These are phyloP conservation scores for Hypoxylon lenormandii DNA, from an alignment of 495 filamentous ascomycete species.

Conservation along the genomic window DNA sequence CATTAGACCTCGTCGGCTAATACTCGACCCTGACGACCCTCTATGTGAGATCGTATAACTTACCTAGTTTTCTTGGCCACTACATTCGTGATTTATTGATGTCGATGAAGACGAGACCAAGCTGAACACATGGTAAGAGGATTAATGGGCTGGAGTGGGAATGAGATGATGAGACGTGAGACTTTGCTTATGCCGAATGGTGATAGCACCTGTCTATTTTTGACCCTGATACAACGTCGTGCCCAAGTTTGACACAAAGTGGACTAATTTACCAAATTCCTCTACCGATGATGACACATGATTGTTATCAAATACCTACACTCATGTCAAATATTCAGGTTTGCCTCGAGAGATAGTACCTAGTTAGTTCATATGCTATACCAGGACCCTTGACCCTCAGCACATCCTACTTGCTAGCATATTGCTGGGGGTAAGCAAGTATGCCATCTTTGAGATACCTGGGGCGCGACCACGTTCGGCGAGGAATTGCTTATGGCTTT, in stretches of 20 bases:
- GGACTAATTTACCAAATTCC: slow-evolving; percentile 8
- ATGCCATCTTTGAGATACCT: no score
- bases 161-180: slow-evolving; percentile 4
- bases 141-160: slow-evolving; percentile 4
- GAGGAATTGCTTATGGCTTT: no score
- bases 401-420: no score
- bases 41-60: background rate
- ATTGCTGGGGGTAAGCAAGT: no score
- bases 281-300: background rate
- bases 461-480: no score
- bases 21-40: no score
- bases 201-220: slow-evolving; percentile 5
- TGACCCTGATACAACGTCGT: background rate
- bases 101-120: slow-evolving; percentile 3
- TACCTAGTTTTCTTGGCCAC: slow-evolving; percentile 1
- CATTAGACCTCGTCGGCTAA: no score
- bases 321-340: no score
- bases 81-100: slow-evolving; percentile 8
- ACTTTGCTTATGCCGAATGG: background rate
- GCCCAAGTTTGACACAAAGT: slow-evolving; percentile 2
- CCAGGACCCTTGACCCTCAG: no score
- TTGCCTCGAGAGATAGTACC: no score
- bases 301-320: no score
- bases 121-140: slow-evolving; percentile 8
- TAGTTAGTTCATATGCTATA: no score